These are phyloP conservation scores for Penicillium lividum DNA, from an alignment of 495 filamentous ascomycete genomes.

Conservation along the genomic window DNA sequence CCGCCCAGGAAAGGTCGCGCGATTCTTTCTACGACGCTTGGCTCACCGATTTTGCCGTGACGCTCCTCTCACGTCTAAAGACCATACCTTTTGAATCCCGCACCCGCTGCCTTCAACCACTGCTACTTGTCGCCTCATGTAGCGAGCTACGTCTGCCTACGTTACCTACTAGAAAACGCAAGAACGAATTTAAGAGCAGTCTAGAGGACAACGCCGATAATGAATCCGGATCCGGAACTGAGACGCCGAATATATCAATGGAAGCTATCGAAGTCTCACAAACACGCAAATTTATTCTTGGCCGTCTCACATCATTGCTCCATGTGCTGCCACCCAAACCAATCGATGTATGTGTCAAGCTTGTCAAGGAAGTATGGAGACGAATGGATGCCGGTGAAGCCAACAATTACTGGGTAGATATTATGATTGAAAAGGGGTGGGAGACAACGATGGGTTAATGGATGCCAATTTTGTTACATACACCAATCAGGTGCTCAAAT, in stretches of 20 bases:
- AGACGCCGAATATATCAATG: constrained; percentile 39
- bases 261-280: constrained; percentile 50
- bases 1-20: neutral
- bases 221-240: constrained; percentile 14
- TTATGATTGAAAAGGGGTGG: constrained; percentile 60
- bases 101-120: constrained; percentile 56
- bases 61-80: constrained; percentile 52
- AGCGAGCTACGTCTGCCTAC: constrained; percentile 50
- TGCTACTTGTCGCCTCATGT: constrained; percentile 52
- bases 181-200: neutral
- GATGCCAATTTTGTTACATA: too few relatives aligned
- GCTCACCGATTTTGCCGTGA: constrained; percentile 55
- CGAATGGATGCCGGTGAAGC: constrained; percentile 46
- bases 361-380: constrained; percentile 55
- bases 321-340: constrained; percentile 56
- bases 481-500: too few relatives aligned
- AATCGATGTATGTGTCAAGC: constrained; percentile 45
- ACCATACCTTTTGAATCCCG: constrained; percentile 54
- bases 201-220: neutral
- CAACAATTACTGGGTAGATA: constrained; percentile 55
- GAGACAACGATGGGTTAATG: constrained; percentile 56
- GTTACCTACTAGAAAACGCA: neutral
- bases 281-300: constrained; percentile 47
- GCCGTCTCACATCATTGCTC: constrained; percentile 47
- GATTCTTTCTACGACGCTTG: constrained; percentile 40